Evolutionary conservation across 768 basidiomycete species (phyloP).

Genomic region (Agrocybe pediades): DNA sequence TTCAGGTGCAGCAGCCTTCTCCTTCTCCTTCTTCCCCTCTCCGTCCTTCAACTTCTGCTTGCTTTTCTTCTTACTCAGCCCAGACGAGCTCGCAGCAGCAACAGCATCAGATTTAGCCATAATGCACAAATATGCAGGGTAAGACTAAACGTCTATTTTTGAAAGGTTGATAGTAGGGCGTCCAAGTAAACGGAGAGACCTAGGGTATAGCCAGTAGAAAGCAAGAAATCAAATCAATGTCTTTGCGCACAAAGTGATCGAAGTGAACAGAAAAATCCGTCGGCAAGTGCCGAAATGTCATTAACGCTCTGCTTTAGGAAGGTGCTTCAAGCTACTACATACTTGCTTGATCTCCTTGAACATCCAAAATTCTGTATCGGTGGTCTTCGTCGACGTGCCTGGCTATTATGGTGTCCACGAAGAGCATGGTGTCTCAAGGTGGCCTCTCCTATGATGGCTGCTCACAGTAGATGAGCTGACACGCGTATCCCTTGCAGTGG

Average conservation of each 20-base stretch:
- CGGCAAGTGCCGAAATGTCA: constrained; percentile 18
- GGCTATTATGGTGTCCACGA: background rate
- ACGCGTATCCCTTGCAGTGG: constrained; percentile 4
- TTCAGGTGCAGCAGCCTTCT: constrained; percentile 1
- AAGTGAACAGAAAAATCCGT: constrained; percentile 18
- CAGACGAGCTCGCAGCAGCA: constrained; percentile 7
- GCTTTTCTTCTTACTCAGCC: constrained; percentile 17
- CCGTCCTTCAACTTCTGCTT: constrained; percentile 12
- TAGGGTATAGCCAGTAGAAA: background rate
- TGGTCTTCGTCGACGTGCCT: background rate
- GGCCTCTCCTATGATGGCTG: background rate
- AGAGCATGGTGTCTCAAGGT: background rate
- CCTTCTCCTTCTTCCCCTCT: constrained; percentile 6
- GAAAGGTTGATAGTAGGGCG: background rate
- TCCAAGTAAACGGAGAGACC: background rate
- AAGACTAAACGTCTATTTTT: background rate
- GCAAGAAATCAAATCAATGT: background rate
- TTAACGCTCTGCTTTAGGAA: background rate
- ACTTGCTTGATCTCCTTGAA: background rate
- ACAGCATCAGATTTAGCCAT: background rate
- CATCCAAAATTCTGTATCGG: background rate
- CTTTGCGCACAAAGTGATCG: background rate
- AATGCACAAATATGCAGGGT: background rate
- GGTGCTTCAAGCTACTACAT: background rate
- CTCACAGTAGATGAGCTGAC: background rate